Base-by-base conservation (phyloP, 2,329 filamentous ascomycete genomes). In the Pseudogymnoascus sp. region DNA sequence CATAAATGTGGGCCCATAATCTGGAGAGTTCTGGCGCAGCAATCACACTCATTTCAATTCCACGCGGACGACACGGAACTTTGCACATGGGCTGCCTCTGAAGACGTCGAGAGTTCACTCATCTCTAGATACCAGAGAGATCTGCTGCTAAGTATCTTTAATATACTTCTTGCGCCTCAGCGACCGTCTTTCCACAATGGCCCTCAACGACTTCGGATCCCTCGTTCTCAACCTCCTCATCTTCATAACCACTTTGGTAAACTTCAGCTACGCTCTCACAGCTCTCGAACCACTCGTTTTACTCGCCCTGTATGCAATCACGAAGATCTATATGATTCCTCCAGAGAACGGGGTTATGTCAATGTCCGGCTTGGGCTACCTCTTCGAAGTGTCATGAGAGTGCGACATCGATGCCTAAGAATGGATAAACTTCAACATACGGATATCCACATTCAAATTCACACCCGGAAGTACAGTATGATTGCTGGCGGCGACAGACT, bases 211-310 rank as follows among this genome's bases (percentile, higher is more conserved):
- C 71, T 69, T 82, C 25, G 80, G 80, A 57, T 77, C 79, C n/a
- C 72, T 80, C 35, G 69, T 82, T 64, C 72, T 82, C 58, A 74
- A 80, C 65, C 74, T 81, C 65, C 72, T 81, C 60, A 78, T 82
- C 67, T 82, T 82, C 68, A 72, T 82, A 64, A 79, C 78, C 39
- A 80, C 80, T 59, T 72, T 82, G 60, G 75, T 80, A 63, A 81
- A 82, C 69, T 78, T 82, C 67, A 76, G 76, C 68, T 76, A 79
- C 63, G 78, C 78, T 61, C 74, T 82, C 62, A 73, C 78, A 15
- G 74, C 78, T 63, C 75, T 78, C 60, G 78, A 81, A 62, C 77
- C 79, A 14, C 72, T 78, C 53, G 63, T 77, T 8, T 71, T 82
- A 25, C 71, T 80, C 50, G 68, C 71, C 22, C 72, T 82, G 6